Base-by-base conservation (phyloP, 352 stramenopile genomes). In the Globisporangium irregulare region DNA sequence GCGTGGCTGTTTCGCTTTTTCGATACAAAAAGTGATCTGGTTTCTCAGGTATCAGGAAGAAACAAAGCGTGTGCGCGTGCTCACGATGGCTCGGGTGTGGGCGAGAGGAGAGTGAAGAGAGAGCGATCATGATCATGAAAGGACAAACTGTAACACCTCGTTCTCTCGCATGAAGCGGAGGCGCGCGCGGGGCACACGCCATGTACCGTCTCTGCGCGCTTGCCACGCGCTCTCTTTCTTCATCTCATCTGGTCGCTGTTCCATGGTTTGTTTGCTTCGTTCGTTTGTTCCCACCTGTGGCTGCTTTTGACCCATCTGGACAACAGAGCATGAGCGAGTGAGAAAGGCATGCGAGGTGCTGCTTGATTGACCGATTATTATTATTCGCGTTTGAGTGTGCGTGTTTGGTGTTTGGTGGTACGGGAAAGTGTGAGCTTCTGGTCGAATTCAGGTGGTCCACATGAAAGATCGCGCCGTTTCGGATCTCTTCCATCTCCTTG, bases 151-250 rank as follows among this genome's bases (percentile, higher is more conserved):
- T 27, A 65, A 57, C 59, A 25, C 54, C 22, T 41, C 54, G 27
- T 9, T 20, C 54, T 5, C 54, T 14, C 55, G 32, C 10, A 0
- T 32, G 29, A 32, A 32, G 12, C 36, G 36, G 36, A 43, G 36
- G 36, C 36, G 59, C 43, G 43, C 22, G 27, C 59, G 27, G 9
- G 41, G 59, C 59, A 65, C 59, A 55, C 59, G 59, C 29, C 20
- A 27, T 32, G 59, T 43, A 58, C 59, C 27, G 59, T 58, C 32
- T 65, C 38, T 65, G 59, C 58, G 9, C 58, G 22, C 1, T 1
- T 8, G 58, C 58, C 59, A 65, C 25, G 20, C 38, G 59, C 41
- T 27, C 20, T 29, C 55, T 27, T 46, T 63, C 7, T 57, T 29
- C 22, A 15, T 25, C 24, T 55, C 43, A 22, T 41, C 15, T 18